Evolutionary conservation across 176 grass and related monocot genomes (phyloP).

Genomic region (Pontederia crassipes): DNA sequence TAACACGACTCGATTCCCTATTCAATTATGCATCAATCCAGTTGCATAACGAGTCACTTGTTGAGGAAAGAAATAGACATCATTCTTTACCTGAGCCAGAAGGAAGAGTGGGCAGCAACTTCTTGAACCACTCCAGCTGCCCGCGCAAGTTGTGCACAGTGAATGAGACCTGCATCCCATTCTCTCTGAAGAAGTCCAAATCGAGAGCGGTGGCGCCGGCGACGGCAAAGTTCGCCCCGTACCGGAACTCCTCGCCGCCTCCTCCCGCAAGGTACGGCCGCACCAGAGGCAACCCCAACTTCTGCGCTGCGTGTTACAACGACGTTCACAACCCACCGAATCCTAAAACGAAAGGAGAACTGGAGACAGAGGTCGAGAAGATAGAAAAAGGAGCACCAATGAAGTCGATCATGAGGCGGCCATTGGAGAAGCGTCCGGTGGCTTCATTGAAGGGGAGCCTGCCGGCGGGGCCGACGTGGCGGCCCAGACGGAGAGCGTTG

Average conservation of each 20-base stretch:
- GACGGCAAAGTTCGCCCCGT: conserved; percentile 79
- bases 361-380: background rate
- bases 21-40: too few relatives aligned
- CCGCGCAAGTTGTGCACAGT: conserved; percentile 49
- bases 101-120: conserved; percentile 34
- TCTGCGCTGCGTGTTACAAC: conserved; percentile 47
- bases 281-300: conserved; percentile 59
- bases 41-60: too few relatives aligned
- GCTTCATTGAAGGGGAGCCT: conserved; percentile 65
- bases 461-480: conserved; percentile 42
- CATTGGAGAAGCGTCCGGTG: conserved; percentile 63
- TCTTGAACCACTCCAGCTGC: conserved; percentile 83
- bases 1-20: too few relatives aligned
- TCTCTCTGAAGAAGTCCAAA: conserved; percentile 44
- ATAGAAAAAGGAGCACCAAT: conserved; percentile 28
- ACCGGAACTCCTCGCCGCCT: conserved; percentile 27
- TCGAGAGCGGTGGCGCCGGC: conserved; percentile 67
- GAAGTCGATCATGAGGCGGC: conserved; percentile 86
- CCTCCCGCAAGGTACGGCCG: conserved; percentile 53
- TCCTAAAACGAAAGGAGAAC: background rate
- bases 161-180: conserved; percentile 41
- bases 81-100: background rate
- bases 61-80: background rate
- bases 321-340: conserved; percentile 19
- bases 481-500: conserved; percentile 47